Base-by-base conservation (phyloP, 768 basidiomycete genomes). In the Lentinus brumalis region DNA sequence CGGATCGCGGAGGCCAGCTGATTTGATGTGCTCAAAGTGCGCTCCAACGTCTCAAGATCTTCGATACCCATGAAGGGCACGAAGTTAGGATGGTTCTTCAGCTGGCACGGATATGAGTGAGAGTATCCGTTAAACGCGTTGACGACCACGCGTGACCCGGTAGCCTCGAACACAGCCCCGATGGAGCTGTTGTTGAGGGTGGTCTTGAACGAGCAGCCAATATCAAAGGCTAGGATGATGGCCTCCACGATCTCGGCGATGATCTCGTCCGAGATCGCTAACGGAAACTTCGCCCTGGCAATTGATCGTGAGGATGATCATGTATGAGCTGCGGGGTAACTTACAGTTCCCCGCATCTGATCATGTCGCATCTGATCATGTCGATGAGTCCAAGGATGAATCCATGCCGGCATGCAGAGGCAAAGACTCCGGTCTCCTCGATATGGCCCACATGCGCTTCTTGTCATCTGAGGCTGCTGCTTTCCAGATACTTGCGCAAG, bases 371-470 rank as follows among this genome's bases (percentile, higher is more conserved):
- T n/a, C n/a, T n/a, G n/a, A n/a, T n/a, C n/a, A n/a, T n/a, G n/a
- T n/a, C n/a, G n/a, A 56, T 49, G 9, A 68, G 7, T 61, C 63
- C 65, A 4, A 68, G 57, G 1, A 70, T 61, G 29, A 66, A 31
- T 0, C 69, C 66, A 53, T 70, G 69, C 1, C 56, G 38, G 38
- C 61, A 62, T 5, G 52, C 56, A 16, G 63, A 53, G 0, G 74
- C 69, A 61, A 81, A 81, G 9, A 78, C 64, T 0, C 79, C 77
- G 0, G 75, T 72, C 66, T 79, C 76, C 0, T 62, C 73, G 60
- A 77, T 1, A 78, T 65, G 2, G 57, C 69, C 76, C 72, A 78
- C 69, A 71, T 74, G 15, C 58, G 67, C 61, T 75, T 77, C 51
- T 66, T 63, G 1, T 66, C 66, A 29, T 77, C 70, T 0, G 68